Evolutionary conservation across 164 flowering plant species (phyloP), one percentile per base, ranked within the genome.

Genomic region (Magnolia officinalis): DNA sequence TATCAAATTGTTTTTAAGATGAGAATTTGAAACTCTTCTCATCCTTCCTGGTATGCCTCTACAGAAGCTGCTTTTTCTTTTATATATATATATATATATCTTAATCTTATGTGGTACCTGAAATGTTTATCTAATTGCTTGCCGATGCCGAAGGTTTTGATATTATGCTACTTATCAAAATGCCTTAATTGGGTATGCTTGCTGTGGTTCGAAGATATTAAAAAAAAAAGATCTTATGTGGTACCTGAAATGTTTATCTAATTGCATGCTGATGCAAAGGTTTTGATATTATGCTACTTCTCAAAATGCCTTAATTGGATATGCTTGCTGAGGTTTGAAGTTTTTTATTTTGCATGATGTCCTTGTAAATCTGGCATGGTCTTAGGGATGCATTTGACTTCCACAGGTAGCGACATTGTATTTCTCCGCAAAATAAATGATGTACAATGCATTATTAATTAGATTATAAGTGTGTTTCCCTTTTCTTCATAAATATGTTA

Each of bases 401-500:
- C 66, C n/a, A 72, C 7, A 26, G 31, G 37, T 26, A 23, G 65
- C 5, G 49, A 9, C 20, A 69, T 58, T 72, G 13, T 50, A 55
- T 55, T 55, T 55, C 16, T 37, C 61, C 13, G 2, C 61, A 8
- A 55, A 8, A 55, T 55, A 37, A 37, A 55, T 55, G 61, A 16
- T 55, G 13, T 55, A 55, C 45, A 37, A 37, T 37, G 45, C 6
- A 0, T 37, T 37, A 37, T 37, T 37, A 37, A 66, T 24, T 8
- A 63, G 37, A 26, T 76, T 20, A 64, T 51, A 50, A 63, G 71
- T 18, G 11, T 16, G 49, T 16, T 68, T 16, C 71, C 16, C 3
- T 68, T 68, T 68, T 31, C 49, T 68, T 68, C 29, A 18, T 68
- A 70, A 21, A 31, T 8, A 63, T 76, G 45, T 65, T 72, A 66